Base-by-base conservation (phyloP, 352 stramenopile genomes). In the Pythium monospermum region DNA sequence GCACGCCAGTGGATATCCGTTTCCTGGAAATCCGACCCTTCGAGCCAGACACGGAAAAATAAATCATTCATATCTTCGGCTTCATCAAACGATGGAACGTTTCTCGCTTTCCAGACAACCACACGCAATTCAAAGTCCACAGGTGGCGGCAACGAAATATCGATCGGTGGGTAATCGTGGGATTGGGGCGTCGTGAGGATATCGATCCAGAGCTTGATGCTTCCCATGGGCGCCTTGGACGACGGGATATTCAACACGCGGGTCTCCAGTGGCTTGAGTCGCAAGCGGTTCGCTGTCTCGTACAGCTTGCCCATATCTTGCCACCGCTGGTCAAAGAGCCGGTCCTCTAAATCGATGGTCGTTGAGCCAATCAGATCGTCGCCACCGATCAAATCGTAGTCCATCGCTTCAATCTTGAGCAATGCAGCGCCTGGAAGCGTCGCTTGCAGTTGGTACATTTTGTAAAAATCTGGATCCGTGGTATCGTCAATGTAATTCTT, bases 1-100 rank as follows among this genome's bases (percentile, higher is more conserved):
- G 78, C 84, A 36, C 92, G 85, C 91, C 90, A 98, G 63, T 98
- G 91, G 28, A 95, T 97, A 59, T 98, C 92, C 2, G 92, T 97
- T 49, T 93, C 76, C 57, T 93, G 80, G 53, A 66, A 83, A 0
- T 87, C 65, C 1, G 70, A 75, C 1, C 86, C 76, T 69, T 95
- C 78, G 57, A 97, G 73, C 86, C 87, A 96, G 47, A 70, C 78
- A 25, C 84, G 76, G 69, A 96, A 91, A 65, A 96, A 98, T 26
- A 97, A 59, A 57, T 98, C 92, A 42, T 93, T 95, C 87, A 96
- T 95, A 53, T 96, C 78, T 49, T 95, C 89, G 12, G 89, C 38
- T 4, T 77, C 76, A 51, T 96, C 86, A 47, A 90, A 91, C 28
- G 72, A 87, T 15, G 76, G 75, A 11, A 97, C 82, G 36, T 97